These are phyloP conservation scores for Cordyceps cateniannulata DNA, from an alignment of 2,329 filamentous ascomycete genomes.

Conservation along the genomic window DNA sequence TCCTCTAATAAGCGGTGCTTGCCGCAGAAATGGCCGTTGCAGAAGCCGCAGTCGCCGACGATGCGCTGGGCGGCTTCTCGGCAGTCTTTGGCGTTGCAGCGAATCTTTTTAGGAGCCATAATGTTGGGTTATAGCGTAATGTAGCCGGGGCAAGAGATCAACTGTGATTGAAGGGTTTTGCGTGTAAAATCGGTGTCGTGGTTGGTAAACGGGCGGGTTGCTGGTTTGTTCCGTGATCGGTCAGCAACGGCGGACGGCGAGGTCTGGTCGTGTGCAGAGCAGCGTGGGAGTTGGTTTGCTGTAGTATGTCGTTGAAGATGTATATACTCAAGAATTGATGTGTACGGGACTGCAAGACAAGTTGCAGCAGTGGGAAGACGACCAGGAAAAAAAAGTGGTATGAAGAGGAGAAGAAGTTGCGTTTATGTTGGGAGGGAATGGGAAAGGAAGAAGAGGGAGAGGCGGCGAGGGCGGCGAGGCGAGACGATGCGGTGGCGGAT, in stretches of 20 bases:
- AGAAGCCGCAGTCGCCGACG: constrained; percentile 94
- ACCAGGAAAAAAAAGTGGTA: neutral
- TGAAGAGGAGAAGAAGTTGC: constrained; percentile 4
- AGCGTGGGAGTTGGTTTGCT: neutral
- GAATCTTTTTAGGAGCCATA: constrained; percentile 70
- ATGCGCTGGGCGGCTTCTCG: constrained; percentile 83
- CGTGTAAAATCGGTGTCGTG: neutral
- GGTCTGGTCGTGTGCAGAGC: neutral
- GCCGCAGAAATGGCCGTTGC: constrained; percentile 86
- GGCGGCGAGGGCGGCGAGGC: neutral
- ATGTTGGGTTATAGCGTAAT: constrained; percentile 13
- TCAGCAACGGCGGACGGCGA: constrained; percentile 1
- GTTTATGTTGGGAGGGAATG: neutral
- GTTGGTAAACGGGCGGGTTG: neutral
- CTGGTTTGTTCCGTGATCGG: constrained; percentile 6
- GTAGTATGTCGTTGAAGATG: neutral
- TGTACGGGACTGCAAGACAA: neutral
- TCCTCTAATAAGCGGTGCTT: constrained; percentile 92
- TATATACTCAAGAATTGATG: neutral
- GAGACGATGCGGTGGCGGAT: constrained; percentile 2
- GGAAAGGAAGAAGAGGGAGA: constrained; percentile 1
- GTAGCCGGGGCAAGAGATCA: neutral
- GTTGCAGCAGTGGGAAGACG: neutral
- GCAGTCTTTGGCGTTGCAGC: constrained; percentile 87
- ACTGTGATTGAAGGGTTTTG: neutral